Percentiles rank a stretch among this genome's conserved stretches.
phyloP scores from a whole-genome alignment of 192 early-diverging fungal genomes.

The Linnemannia schmuckeri region DNA sequence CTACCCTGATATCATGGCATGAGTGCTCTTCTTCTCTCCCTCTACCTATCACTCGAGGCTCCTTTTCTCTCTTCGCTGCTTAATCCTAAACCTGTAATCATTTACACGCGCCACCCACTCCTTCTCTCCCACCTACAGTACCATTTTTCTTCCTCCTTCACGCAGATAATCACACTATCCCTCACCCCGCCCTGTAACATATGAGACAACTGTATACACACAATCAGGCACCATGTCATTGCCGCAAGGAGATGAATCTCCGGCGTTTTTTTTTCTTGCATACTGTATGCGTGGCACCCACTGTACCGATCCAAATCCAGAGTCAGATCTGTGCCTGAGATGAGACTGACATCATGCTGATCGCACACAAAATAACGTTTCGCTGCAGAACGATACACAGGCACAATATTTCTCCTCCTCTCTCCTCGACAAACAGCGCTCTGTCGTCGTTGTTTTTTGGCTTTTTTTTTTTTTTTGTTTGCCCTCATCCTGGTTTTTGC shows the following conservation, averaged over 20 bases:
- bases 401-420: not conserved
- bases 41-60: not conserved
- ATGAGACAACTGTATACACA: not conserved
- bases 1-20: not conserved
- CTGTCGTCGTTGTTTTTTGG: not conserved
- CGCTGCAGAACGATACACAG: not conserved
- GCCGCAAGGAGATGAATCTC: not conserved
- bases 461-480: not conserved
- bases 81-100: not conserved
- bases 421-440: no score
- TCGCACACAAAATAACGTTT: constrained; percentile 6
- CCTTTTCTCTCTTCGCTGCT: not conserved
- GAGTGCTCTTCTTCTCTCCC: not conserved
- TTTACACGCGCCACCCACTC: not conserved
- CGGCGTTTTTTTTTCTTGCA: not conserved
- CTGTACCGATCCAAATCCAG: not conserved
- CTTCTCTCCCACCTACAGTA: not conserved
- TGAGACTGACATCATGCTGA: constrained; percentile 25
- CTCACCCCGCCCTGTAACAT: not conserved
- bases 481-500: not conserved
- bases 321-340: not conserved
- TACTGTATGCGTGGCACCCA: not conserved
- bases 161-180: not conserved
- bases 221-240: not conserved
- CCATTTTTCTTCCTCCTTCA: not conserved